Evolutionary conservation across 78 protist genomes (phyloP), one percentile per base, ranked within the genome.

Genomic region (Diacronema lutheri): DNA sequence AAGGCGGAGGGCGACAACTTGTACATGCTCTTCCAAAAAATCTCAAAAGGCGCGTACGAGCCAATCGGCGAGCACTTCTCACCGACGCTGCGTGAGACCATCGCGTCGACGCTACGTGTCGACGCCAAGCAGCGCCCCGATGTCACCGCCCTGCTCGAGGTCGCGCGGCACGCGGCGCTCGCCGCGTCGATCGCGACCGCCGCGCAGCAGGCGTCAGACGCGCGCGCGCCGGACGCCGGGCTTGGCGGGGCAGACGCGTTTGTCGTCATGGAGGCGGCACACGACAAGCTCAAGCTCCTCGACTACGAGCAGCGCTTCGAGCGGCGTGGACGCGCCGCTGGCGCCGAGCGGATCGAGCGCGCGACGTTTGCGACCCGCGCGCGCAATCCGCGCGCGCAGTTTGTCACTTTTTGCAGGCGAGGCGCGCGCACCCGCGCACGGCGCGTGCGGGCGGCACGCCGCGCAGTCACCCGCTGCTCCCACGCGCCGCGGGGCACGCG

Each of bases 1-100:
- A 71, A 71, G 35, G 13, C 23, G 16, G 41, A 41, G 12, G 79
- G 79, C 31, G 79, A 71, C 35, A 71, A 71, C 35, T 56, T 71
- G 41, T 71, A 41, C 79, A 41, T 56, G 6, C 79, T 71, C 58
- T 71, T 71, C 79, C 41, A 71, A 35, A 71, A 71, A 35, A 71
- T 71, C 79, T 71, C 79, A 5, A 21, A 3, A 0, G 79, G 79
- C 37, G 10, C 41, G 79, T 71, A 23, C 20, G 57, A 1, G 33
- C n/a, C 9, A 58, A 19, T 71, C 3, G 58, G 58, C 23, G 57
- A 1, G 9, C 29, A 21, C 58, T 71, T 38, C 79, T 71, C 79
- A 3, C 13, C 35, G 38, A 5, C 1, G 38, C 57, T 71, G 35
- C 6, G 11, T 26, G 14, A 5, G 26, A 57, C 41, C 21, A 58